Evolutionary conservation across 306 rosid species (phyloP), one percentile per base, ranked within the genome.

Genomic region (Clitoria ternatea): DNA sequence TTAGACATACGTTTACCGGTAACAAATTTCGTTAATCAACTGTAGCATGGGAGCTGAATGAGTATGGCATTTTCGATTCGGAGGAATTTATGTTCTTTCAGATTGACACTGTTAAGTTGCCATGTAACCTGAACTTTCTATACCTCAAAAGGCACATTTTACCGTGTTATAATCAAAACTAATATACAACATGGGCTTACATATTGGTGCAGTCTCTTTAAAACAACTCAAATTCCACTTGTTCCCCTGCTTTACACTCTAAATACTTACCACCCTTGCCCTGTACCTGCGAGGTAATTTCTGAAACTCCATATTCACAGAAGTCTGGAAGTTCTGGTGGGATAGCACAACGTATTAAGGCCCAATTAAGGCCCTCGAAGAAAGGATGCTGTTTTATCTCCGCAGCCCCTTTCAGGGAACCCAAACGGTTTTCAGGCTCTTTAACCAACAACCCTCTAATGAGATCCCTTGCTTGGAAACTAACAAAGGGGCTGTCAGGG

Each of bases 341-440:
- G 73, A 74, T 59, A 10, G 96, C 80, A 29, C 96, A 88, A 2
- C 97, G 90, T 65, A 91, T 91, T 64, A 91, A 74, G 1, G 97
- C 97, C 97, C 97, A 91, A 75, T 88, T 91, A 73, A 91, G 75
- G 67, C 96, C 96, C 73, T 88, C 92, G 3, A 91, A 91, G 86
- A 91, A 91, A 1, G 96, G 97, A 53, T 91, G 97, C 50, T 85
- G 92, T 76, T 91, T 91, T 30, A 91, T 88, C 84, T 91, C 97
- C 3, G 92, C 97, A 1, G 97, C 89, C 1, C 97, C 97, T 85
- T 85, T 88, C 79, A 81, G 84, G 2, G 96, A 69, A 69, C 97
- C 97, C 61, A 91, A 82, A 26, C 97, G 90, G 70, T 80, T 73
- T 69, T 91, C 92, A 0, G 97, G 92, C 69, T 91, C 97, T 80